A percentile compares a stretch with the other conserved stretches of the same genome.
These are phyloP conservation scores for Mycosphaerella sp. DNA, from an alignment of 2,329 filamentous ascomycete genomes.

Conservation along the genomic window DNA sequence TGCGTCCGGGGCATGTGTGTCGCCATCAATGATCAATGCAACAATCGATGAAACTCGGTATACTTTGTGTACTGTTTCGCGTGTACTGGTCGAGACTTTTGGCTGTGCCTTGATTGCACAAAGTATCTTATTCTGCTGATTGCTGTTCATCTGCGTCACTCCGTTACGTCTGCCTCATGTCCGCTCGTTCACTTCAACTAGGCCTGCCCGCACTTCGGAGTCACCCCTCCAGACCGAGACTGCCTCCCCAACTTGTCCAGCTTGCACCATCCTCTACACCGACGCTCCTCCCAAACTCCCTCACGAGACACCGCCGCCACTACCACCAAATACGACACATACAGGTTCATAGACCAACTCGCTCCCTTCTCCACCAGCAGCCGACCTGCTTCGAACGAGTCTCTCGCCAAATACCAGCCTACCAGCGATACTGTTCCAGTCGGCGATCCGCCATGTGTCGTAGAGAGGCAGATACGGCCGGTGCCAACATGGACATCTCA, in stretches of 20 bases:
- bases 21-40: not conserved
- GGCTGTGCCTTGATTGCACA: too few species aligned
- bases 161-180: not conserved
- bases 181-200: not conserved
- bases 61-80: not conserved
- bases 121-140: too few species aligned
- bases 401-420: conserved; percentile 1
- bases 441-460: conserved; percentile 65
- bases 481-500: conserved; percentile 54
- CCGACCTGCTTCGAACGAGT: conserved; percentile 4
- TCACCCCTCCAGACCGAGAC: not conserved
- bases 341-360: not conserved
- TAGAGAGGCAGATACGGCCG: conserved; percentile 50
- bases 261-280: not conserved
- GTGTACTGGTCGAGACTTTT: not conserved
- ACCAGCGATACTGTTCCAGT: conserved; percentile 63
- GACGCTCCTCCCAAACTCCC: not conserved
- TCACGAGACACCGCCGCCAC: not conserved
- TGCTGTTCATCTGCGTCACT: too few species aligned
- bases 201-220: not conserved
- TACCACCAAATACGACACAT: not conserved
- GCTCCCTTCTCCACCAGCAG: not conserved
- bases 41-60: not conserved
- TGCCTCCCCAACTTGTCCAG: not conserved
- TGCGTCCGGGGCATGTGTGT: not conserved